Conservation (phyloP, 108 stramenopile genomes). For the Epipyxis sp. region DNA sequence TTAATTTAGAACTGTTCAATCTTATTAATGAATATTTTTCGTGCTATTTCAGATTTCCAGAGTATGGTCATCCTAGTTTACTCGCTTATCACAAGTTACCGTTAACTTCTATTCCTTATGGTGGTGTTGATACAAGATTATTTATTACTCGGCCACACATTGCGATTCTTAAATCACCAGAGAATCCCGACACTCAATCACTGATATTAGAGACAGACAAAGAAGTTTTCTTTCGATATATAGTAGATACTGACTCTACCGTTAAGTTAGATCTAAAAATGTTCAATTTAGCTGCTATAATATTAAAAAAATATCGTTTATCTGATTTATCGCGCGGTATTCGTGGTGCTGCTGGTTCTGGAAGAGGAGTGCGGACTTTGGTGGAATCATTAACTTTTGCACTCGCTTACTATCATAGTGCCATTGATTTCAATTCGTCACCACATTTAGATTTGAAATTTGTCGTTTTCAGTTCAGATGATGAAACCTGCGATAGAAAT, state of each 20-base stretch:
- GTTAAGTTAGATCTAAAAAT: not conserved
- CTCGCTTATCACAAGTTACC: not conserved
- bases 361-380: constrained; percentile 13
- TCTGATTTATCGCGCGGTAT: not conserved
- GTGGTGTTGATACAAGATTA: not conserved
- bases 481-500: too few species aligned
- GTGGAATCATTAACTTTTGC: not conserved
- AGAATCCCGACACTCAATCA: not conserved
- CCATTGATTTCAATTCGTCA: too few species aligned
- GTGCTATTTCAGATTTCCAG: constrained; percentile 11
- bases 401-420: not conserved
- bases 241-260: not conserved
- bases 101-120: not conserved
- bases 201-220: not conserved
- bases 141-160: not conserved
- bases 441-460: too few species aligned
- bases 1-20: not conserved
- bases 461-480: too few species aligned
- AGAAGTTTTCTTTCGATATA: not conserved
- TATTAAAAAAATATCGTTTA: not conserved
- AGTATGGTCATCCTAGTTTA: constrained; percentile 14
- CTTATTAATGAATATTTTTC: constrained; percentile 19
- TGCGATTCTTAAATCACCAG: not conserved
- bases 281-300: not conserved
- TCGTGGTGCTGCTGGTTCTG: constrained; percentile 1